A percentile compares a stretch with the other conserved stretches of the same genome.
phyloP scores from a whole-genome alignment of 2,329 filamentous ascomycete species.

The Plectosphaerella cucumerina region DNA sequence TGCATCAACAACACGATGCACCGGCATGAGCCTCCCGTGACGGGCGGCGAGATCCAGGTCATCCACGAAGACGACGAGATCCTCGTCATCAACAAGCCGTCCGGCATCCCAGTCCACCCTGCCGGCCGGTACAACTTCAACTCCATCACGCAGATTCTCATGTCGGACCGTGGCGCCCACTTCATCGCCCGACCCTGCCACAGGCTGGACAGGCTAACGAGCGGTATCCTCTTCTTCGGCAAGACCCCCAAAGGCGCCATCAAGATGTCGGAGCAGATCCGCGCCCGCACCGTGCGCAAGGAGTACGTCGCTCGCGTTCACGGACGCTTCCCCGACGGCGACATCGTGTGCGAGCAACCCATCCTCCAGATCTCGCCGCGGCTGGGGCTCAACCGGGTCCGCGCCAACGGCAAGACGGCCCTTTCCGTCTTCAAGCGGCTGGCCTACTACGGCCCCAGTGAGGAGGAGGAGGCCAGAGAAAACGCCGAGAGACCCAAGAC shows the following conservation, averaged over 20 bases:
- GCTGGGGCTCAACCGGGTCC: slow-evolving; percentile 87
- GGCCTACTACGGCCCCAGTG: slow-evolving; percentile 82
- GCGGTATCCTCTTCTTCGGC: slow-evolving; percentile 96
- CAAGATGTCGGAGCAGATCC: slow-evolving; percentile 70
- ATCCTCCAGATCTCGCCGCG: slow-evolving; percentile 94
- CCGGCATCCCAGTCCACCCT: slow-evolving; percentile 91
- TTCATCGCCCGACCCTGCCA: slow-evolving; percentile 73
- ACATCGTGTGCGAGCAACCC: slow-evolving; percentile 88
- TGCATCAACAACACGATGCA: slow-evolving; percentile 90
- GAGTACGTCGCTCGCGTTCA: slow-evolving; percentile 92
- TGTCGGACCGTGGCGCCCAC: slow-evolving; percentile 59
- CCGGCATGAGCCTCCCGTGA: slow-evolving; percentile 92
- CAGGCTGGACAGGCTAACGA: slow-evolving; percentile 87
- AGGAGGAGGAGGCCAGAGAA: slow-evolving; percentile 10
- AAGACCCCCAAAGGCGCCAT: slow-evolving; percentile 82
- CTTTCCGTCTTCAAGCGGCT: slow-evolving; percentile 87
- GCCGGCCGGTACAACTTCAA: slow-evolving; percentile 96
- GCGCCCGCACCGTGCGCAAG: slow-evolving; percentile 79
- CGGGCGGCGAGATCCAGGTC: slow-evolving; percentile 71
- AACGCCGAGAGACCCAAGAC: slow-evolving; percentile 17
- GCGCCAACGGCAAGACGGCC: slow-evolving; percentile 86
- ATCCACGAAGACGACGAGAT: slow-evolving; percentile 91
- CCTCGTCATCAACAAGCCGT: slow-evolving; percentile 95
- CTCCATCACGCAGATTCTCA: slow-evolving; percentile 89
- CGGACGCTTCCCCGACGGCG: slow-evolving; percentile 86